Evolutionary conservation across 192 early-diverging fungal species (phyloP).

Genomic region (Entomortierella lignicola): DNA sequence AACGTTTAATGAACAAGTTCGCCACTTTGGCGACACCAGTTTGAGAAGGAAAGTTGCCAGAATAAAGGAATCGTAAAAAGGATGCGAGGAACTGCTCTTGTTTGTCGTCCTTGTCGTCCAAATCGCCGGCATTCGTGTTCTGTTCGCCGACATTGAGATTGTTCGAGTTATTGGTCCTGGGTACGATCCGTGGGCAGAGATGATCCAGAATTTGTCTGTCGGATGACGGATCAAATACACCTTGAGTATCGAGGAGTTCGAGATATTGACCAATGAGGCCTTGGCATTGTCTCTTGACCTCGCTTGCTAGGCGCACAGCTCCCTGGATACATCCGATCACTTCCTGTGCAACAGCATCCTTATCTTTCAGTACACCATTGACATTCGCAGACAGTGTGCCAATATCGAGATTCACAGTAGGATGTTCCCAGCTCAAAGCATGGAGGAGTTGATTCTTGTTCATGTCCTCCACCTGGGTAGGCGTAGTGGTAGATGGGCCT

Average conservation of each 20-base stretch:
- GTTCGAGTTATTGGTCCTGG: too few relatives aligned
- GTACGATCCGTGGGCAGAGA: not conserved
- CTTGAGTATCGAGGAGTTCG: not conserved
- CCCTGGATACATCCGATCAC: conserved; percentile 3
- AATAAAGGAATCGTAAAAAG: conserved; percentile 2
- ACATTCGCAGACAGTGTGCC: conserved; percentile 8
- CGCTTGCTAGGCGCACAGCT: not conserved
- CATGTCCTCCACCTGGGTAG: not conserved
- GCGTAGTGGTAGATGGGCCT: too few relatives aligned
- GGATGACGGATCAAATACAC: not conserved
- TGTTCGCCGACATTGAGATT: not conserved
- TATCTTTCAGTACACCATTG: not conserved
- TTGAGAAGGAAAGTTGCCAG: not conserved
- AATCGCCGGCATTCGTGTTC: not conserved
- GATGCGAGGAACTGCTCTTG: not conserved
- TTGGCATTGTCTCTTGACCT: not conserved
- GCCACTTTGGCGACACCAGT: not conserved
- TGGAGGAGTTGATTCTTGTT: not conserved
- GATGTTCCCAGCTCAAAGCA: conserved; percentile 1
- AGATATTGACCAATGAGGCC: not conserved
- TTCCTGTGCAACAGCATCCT: not conserved
- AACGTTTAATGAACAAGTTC: conserved; percentile 3
- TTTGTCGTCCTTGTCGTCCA: not conserved
- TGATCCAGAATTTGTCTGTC: not conserved
- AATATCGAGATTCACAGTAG: conserved; percentile 6